phyloP scores from a whole-genome alignment of 1,139 yeast species.

The Barnettozyma hawaiiensis region DNA sequence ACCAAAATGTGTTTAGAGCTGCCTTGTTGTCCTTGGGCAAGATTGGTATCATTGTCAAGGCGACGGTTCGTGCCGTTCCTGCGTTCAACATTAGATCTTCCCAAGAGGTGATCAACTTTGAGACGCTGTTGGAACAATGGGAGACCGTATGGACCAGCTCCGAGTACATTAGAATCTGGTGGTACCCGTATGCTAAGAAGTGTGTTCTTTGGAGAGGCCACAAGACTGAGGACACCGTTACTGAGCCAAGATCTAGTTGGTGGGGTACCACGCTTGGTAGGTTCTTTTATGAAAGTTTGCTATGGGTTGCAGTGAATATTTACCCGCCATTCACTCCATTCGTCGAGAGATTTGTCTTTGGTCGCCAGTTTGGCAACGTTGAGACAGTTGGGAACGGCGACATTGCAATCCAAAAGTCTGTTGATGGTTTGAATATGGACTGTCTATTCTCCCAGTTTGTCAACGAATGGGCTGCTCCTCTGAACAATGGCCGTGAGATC shows the following conservation, averaged over 20 bases:
- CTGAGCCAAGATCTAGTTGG: slow-evolving; percentile 74
- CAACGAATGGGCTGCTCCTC: slow-evolving; percentile 93
- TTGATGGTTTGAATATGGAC: slow-evolving; percentile 91
- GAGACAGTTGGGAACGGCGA: slow-evolving; percentile 66
- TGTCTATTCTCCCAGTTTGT: slow-evolving; percentile 92
- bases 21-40: slow-evolving; percentile 84
- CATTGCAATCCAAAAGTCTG: slow-evolving; percentile 71
- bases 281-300: slow-evolving; percentile 66
- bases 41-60: slow-evolving; percentile 82
- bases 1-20: slow-evolving; percentile 75
- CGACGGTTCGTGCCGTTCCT: slow-evolving; percentile 84
- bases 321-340: slow-evolving; percentile 73
- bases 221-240: slow-evolving; percentile 55
- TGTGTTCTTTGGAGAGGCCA: slow-evolving; percentile 90
- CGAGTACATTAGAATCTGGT: slow-evolving; percentile 93
- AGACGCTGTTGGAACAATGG: slow-evolving; percentile 63
- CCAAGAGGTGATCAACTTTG: slow-evolving; percentile 78
- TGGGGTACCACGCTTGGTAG: slow-evolving; percentile 80
- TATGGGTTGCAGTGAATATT: slow-evolving; percentile 74
- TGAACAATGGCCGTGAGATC: slow-evolving; percentile 68
- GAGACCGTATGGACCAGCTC: slow-evolving; percentile 77
- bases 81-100: slow-evolving; percentile 73
- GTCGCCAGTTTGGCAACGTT: slow-evolving; percentile 72
- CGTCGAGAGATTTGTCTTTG: slow-evolving; percentile 79
- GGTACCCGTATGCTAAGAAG: slow-evolving; percentile 90